phyloP scores from a whole-genome alignment of 2,329 filamentous ascomycete species.

The Scopulariopsis brevicaulis region DNA sequence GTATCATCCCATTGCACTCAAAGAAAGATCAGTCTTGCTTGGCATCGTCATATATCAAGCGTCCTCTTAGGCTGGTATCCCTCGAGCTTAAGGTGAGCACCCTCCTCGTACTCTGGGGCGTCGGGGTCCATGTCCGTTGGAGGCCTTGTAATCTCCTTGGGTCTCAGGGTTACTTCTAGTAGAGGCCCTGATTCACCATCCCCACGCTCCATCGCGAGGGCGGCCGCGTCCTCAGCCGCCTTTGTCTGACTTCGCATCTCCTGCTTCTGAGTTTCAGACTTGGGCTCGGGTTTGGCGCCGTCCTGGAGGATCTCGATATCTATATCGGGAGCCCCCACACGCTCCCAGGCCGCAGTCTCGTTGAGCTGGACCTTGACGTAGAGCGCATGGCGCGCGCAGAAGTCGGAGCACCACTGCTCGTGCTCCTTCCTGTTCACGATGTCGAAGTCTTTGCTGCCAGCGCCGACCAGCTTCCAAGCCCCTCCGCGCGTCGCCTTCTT shows the following conservation, averaged over 20 bases:
- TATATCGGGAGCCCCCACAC: constrained; percentile 45
- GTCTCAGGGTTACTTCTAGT: constrained; percentile 14
- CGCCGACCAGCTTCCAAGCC: constrained; percentile 55
- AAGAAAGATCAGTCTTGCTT: background rate
- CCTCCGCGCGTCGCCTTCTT: constrained; percentile 42
- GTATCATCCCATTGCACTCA: background rate
- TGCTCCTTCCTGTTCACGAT: constrained; percentile 63
- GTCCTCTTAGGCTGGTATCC: constrained; percentile 30
- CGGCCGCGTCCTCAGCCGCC: constrained; percentile 23
- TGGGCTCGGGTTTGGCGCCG: constrained; percentile 27
- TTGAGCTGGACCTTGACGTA: constrained; percentile 84
- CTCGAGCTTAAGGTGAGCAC: constrained; percentile 34
- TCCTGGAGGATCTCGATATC: constrained; percentile 48
- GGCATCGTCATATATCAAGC: background rate
- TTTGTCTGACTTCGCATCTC: constrained; percentile 28
- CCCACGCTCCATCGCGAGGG: constrained; percentile 40
- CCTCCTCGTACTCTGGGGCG: constrained; percentile 15
- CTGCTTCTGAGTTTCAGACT: constrained; percentile 18
- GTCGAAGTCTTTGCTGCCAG: constrained; percentile 40
- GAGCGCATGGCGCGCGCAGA: constrained; percentile 67
- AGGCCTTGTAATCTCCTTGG: constrained; percentile 11
- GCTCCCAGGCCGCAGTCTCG: constrained; percentile 77
- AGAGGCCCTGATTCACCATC: constrained; percentile 8
- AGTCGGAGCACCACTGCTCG: constrained; percentile 78
- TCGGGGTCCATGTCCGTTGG: constrained; percentile 9